These are phyloP conservation scores for Teunomyces kruisii DNA, from an alignment of 805 yeast genomes.

Conservation along the genomic window DNA sequence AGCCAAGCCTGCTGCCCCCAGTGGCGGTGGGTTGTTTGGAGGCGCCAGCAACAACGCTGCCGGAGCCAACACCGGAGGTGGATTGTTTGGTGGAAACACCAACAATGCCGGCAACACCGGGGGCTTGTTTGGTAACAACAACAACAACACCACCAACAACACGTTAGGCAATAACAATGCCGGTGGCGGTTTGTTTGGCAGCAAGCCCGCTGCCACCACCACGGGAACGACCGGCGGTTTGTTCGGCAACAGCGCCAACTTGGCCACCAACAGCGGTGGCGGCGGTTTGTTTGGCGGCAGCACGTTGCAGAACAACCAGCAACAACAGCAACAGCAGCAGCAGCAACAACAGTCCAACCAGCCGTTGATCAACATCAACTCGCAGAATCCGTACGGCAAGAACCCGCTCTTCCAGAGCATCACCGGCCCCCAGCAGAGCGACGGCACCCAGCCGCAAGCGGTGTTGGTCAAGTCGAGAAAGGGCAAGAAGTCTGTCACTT, in stretches of 20 bases:
- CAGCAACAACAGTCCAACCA: conserved; percentile 20
- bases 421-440: conserved; percentile 24
- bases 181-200: conserved; percentile 24
- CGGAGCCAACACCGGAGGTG: conserved; percentile 39
- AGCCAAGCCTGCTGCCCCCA: conserved; percentile 14
- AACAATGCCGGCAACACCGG: conserved; percentile 14
- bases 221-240: conserved; percentile 21
- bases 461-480: conserved; percentile 15
- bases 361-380: conserved; percentile 28
- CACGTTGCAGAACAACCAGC: conserved; percentile 24
- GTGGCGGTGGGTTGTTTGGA: conserved; percentile 22
- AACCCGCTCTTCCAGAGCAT: conserved; percentile 63
- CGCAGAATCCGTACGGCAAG: conserved; percentile 72
- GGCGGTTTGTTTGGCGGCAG: conserved; percentile 10
- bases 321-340: conserved; percentile 19
- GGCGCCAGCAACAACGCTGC: not conserved
- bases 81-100: conserved; percentile 15
- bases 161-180: conserved; percentile 5
- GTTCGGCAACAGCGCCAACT: conserved; percentile 13
- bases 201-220: conserved; percentile 15
- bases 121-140: conserved; percentile 21
- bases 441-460: conserved; percentile 30
- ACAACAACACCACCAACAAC: conserved; percentile 9
- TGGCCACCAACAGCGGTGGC: conserved; percentile 4
- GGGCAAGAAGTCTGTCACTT: conserved; percentile 59